Percentiles rank a stretch among this genome's conserved stretches.
Conservation (phyloP, 768 basidiomycete species). For the Wakefieldia striispora region DNA sequence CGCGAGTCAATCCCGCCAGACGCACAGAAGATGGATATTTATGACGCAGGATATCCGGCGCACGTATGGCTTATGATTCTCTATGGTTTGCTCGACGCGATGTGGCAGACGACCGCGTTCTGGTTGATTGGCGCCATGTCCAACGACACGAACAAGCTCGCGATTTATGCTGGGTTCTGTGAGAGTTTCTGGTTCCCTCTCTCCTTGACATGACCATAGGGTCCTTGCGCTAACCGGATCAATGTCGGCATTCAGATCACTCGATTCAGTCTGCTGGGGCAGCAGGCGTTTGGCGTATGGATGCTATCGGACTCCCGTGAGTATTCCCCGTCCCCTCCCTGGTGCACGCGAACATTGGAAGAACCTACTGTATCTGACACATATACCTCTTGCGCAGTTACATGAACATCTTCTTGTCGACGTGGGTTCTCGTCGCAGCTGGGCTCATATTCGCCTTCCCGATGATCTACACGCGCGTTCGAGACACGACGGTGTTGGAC, state of each 20-base stretch:
- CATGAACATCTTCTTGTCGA: slow-evolving; percentile 71
- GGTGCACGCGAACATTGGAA: too few relatives aligned
- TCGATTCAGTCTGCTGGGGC: slow-evolving; percentile 75
- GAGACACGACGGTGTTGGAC: slow-evolving; percentile 49
- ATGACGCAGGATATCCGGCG: slow-evolving; percentile 13
- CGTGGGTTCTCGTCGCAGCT: slow-evolving; percentile 63
- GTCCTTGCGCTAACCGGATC: too few relatives aligned
- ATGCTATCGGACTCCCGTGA: slow-evolving; percentile 62
- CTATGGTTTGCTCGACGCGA: slow-evolving; percentile 70
- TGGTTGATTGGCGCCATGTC: slow-evolving; percentile 85
- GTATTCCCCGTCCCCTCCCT: slow-evolving; percentile 21
- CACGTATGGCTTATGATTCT: slow-evolving; percentile 62
- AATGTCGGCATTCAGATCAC: slow-evolving; percentile 46
- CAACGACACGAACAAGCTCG: slow-evolving; percentile 73
- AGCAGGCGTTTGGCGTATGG: slow-evolving; percentile 68
- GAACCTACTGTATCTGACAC: neutral
- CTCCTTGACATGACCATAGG: too few relatives aligned
- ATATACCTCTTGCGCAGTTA: slow-evolving; percentile 30
- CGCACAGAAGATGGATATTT: slow-evolving; percentile 55
- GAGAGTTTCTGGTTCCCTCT: slow-evolving; percentile 47
- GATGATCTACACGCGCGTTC: slow-evolving; percentile 68
- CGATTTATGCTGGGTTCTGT: slow-evolving; percentile 80
- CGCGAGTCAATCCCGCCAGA: slow-evolving; percentile 45
- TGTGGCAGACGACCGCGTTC: slow-evolving; percentile 80
- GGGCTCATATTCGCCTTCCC: slow-evolving; percentile 67